Conservation (phyloP, 495 filamentous ascomycete species). For the Clohesyomyces aquaticus region DNA sequence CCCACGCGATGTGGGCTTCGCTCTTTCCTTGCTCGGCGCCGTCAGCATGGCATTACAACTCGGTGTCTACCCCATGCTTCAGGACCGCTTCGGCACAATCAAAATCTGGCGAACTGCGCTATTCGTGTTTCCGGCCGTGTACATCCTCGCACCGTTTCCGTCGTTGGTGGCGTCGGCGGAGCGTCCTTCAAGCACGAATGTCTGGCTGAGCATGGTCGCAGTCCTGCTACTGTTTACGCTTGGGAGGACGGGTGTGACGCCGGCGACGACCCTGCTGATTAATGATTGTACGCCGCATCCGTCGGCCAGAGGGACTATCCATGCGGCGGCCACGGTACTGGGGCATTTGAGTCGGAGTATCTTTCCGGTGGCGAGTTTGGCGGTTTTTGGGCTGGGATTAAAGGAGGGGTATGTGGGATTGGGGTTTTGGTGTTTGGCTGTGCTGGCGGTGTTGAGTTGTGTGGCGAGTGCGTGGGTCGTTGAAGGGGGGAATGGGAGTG, state of each 20-base stretch:
- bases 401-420: conserved; percentile 20
- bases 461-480: conserved; percentile 23
- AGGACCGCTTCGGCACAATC: conserved; percentile 22
- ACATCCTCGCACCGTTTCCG: conserved; percentile 18
- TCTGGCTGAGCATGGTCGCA: conserved; percentile 8
- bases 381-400: conserved; percentile 14
- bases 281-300: conserved; percentile 29
- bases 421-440: conserved; percentile 26
- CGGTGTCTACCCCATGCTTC: conserved; percentile 13
- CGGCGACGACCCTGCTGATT: conserved; percentile 22
- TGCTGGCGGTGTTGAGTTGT: conserved; percentile 9
- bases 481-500: conserved; percentile 15
- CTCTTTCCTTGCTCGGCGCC: conserved; percentile 3
- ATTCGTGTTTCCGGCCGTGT: conserved; percentile 19
- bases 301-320: conserved; percentile 20
- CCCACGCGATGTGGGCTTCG: conserved; percentile 15
- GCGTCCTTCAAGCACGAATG: neutral
- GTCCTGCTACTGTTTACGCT: conserved; percentile 8
- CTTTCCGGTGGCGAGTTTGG: conserved; percentile 17
- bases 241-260: conserved; percentile 18
- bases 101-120: conserved; percentile 25
- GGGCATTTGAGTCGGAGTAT: conserved; percentile 23
- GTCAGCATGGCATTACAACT: conserved; percentile 13
- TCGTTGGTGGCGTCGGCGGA: conserved; percentile 12
- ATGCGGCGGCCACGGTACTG: conserved; percentile 15